Conservation (phyloP, 2,329 filamentous ascomycete genomes). For the Endothia cerciana region DNA sequence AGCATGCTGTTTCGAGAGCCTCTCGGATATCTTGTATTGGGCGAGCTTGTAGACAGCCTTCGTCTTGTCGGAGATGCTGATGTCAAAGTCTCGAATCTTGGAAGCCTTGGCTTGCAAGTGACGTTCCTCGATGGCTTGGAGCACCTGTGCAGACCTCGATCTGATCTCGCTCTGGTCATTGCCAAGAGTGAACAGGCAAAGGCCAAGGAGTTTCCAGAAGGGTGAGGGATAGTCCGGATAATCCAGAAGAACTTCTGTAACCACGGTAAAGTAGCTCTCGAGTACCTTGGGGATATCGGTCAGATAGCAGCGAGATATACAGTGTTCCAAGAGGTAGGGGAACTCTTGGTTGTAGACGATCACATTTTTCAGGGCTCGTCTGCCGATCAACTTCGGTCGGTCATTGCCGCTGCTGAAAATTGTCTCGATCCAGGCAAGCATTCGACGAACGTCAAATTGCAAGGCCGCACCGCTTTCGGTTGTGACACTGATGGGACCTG, state of each 20-base stretch:
- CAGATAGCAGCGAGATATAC: slow-evolving; percentile 88
- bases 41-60: slow-evolving; percentile 97
- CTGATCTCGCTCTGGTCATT: slow-evolving; percentile 89
- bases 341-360: slow-evolving; percentile 90
- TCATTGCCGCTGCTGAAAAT: slow-evolving; percentile 94
- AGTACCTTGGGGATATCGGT: slow-evolving; percentile 80
- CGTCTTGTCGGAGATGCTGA: slow-evolving; percentile 97
- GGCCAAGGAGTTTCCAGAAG: slow-evolving; percentile 88
- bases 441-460: slow-evolving; percentile 88
- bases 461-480: slow-evolving; percentile 87
- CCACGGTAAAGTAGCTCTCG: slow-evolving; percentile 93
- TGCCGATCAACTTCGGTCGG: slow-evolving; percentile 86
- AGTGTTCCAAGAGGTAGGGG: slow-evolving; percentile 82
- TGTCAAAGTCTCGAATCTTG: slow-evolving; percentile 95
- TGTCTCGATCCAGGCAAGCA: slow-evolving; percentile 93
- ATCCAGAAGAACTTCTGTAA: slow-evolving; percentile 83
- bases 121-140: slow-evolving; percentile 81
- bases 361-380: slow-evolving; percentile 84
- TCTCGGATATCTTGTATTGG: slow-evolving; percentile 93
- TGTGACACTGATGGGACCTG: slow-evolving; percentile 80
- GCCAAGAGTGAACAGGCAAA: slow-evolving; percentile 89
- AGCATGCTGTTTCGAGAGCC: slow-evolving; percentile 84
- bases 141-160: slow-evolving; percentile 81
- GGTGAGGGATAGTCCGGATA: slow-evolving; percentile 80
- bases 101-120: slow-evolving; percentile 75